phyloP scores from a whole-genome alignment of 192 early-diverging fungal genomes.

The Coemansia guatemalensis region DNA sequence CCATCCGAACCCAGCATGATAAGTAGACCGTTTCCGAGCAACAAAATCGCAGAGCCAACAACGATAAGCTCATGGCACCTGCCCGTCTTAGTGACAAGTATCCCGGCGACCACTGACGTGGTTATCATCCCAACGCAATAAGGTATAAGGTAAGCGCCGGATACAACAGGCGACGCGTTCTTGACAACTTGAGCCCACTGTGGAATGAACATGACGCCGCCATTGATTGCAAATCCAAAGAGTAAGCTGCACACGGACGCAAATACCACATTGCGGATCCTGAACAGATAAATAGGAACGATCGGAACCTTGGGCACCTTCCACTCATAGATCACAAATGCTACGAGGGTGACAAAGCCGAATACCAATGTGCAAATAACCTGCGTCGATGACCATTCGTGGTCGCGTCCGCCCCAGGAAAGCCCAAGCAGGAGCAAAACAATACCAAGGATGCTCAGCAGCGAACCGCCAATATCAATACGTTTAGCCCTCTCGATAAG shows the following conservation, averaged over 20 bases:
- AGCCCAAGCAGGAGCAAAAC: slow-evolving; percentile 54
- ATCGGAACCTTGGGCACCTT: slow-evolving; percentile 67
- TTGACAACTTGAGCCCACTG: slow-evolving; percentile 37
- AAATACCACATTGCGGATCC: slow-evolving; percentile 20
- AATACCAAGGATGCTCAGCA: slow-evolving; percentile 43
- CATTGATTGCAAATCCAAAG: slow-evolving; percentile 41
- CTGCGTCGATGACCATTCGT: slow-evolving; percentile 53
- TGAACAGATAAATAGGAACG: slow-evolving; percentile 35
- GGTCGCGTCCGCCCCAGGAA: slow-evolving; percentile 57
- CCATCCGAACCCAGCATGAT: slow-evolving; percentile 54
- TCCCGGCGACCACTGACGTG: slow-evolving; percentile 59
- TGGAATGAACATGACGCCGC: slow-evolving; percentile 33
- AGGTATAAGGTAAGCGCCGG: slow-evolving; percentile 34
- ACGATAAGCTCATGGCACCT: slow-evolving; percentile 65
- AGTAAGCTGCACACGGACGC: slow-evolving; percentile 21
- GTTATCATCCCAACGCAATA: slow-evolving; percentile 26
- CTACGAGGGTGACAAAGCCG: slow-evolving; percentile 19
- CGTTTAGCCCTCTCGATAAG: slow-evolving; percentile 42
- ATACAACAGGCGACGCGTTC: slow-evolving; percentile 22
- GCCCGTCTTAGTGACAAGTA: slow-evolving; percentile 58
- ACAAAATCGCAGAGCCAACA: slow-evolving; percentile 60
- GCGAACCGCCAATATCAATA: slow-evolving; percentile 57
- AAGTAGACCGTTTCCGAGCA: slow-evolving; percentile 65
- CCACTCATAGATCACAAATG: slow-evolving; percentile 58
- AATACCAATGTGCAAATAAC: slow-evolving; percentile 52